Evolutionary conservation across 78 protist species (phyloP), one percentile per base, ranked within the genome.

Genomic region (Dictyostelium capitatum): DNA sequence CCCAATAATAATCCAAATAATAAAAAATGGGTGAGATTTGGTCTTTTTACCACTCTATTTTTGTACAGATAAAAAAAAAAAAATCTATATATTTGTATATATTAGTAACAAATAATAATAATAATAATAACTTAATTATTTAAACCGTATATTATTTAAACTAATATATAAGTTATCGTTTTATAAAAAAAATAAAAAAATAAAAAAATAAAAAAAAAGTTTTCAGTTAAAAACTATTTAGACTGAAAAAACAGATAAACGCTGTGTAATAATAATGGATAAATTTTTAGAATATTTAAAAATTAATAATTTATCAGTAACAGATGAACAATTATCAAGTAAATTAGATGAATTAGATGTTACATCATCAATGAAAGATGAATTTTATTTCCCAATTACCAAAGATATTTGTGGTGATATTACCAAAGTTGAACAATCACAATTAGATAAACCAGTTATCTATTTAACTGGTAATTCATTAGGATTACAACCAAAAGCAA

Each of bases 391-490:
- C 48, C 96, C 96, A 78, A 59, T 37, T 46, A 67, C 41, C 8
- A 77, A 62, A 37, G 83, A 74, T 65, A n/a, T 74, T 17, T n/a
- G 32, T n/a, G 28, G 17, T 19, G 83, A 78, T 23, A 25, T 37
- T 1, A 67, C 23, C 56, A 20, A 25, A 11, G 72, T 54, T 9
- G 50, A 85, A 11, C 2, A 0, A 25, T 51, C 59, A 8, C 7
- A 47, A 15, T 25, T n/a, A 17, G 74, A 79, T 1, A 32, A 65
- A 43, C 80, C 72, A 15, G 82, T 91, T 50, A 62, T 96, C 8
- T 98, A 98, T 80, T 47, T 98, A 28, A 94, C 97, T 43, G 99
- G 99, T 46, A 96, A 98, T 87, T 89, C 96, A 17, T 90, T 98
- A 19, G 99, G 99, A 14, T 79, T 97, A 28, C 97, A 95, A 82